Evolutionary conservation across 169 alveolate genomes (phyloP).

Genomic region (Theileria annulata): DNA sequence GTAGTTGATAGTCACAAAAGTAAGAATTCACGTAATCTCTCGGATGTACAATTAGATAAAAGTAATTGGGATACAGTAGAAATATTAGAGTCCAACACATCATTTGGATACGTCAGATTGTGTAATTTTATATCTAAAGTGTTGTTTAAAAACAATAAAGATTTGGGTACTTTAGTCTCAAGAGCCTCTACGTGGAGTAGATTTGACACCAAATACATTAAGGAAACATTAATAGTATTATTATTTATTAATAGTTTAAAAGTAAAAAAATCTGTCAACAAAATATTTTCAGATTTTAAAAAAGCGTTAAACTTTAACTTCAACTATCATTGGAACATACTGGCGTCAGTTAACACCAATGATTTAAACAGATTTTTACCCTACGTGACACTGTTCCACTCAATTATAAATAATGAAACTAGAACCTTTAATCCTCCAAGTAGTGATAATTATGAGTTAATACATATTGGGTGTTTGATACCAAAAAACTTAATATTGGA

Average conservation of each 20-base stretch:
- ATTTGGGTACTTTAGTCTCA: not conserved
- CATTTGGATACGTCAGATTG: not conserved
- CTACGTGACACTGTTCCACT: not conserved
- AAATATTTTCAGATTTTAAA: conserved; percentile 17
- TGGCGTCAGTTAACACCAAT: not conserved
- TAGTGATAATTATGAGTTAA: not conserved
- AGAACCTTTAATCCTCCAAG: not conserved
- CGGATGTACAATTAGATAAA: not conserved
- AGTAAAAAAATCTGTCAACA: not conserved
- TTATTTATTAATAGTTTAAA: conserved; percentile 10
- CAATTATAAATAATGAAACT: not conserved
- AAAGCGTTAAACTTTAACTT: conserved; percentile 14
- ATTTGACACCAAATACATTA: conserved; percentile 12
- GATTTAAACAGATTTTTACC: not conserved
- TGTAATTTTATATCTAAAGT: conserved; percentile 5
- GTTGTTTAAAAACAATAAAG: not conserved
- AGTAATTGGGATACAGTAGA: conserved; percentile 11
- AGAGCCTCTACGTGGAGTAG: conserved; percentile 30
- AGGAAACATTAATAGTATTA: conserved; percentile 1
- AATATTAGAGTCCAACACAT: not conserved
- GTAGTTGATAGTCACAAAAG: not conserved
- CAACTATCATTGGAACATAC: conserved; percentile 17
- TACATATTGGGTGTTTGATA: not conserved
- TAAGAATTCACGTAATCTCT: not conserved
- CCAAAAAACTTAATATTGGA: conserved; percentile 25